phyloP scores from a whole-genome alignment of 768 basidiomycete species.

The Boletus rex-veris region DNA sequence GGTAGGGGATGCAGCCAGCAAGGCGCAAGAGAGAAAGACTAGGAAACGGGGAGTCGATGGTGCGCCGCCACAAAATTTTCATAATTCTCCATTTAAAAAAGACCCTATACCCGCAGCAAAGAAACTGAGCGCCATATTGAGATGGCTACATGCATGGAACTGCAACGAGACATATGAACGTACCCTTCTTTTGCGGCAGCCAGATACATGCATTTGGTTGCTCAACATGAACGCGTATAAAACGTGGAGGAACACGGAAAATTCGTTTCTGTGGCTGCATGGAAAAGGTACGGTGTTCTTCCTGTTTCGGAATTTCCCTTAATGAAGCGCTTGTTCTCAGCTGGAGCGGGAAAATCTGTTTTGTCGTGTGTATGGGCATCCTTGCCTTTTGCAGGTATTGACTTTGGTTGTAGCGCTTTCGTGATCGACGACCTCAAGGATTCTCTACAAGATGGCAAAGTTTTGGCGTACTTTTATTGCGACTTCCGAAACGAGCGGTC shows the following conservation, averaged over 20 bases:
- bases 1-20: neutral
- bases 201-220: conserved; percentile 13
- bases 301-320: neutral
- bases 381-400: neutral
- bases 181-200: neutral
- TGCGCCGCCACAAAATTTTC: neutral
- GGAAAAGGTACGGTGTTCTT: conserved; percentile 10
- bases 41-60: neutral
- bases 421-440: conserved; percentile 7
- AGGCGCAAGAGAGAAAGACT: neutral
- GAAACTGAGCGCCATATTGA: conserved; percentile 1
- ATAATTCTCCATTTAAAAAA: neutral
- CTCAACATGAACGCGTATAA: neutral
- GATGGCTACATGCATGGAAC: conserved; percentile 2
- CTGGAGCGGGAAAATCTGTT: conserved; percentile 16
- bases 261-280: conserved; percentile 11
- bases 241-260: neutral
- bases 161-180: neutral
- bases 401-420: conserved; percentile 4
- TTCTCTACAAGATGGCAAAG: neutral
- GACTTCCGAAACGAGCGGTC: conserved; percentile 9
- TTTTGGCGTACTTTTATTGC: conserved; percentile 18
- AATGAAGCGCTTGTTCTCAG: neutral
- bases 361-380: neutral
- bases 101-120: neutral